Evolutionary conservation across 768 basidiomycete genomes (phyloP).

Genomic region (Exidia glandulosa): DNA sequence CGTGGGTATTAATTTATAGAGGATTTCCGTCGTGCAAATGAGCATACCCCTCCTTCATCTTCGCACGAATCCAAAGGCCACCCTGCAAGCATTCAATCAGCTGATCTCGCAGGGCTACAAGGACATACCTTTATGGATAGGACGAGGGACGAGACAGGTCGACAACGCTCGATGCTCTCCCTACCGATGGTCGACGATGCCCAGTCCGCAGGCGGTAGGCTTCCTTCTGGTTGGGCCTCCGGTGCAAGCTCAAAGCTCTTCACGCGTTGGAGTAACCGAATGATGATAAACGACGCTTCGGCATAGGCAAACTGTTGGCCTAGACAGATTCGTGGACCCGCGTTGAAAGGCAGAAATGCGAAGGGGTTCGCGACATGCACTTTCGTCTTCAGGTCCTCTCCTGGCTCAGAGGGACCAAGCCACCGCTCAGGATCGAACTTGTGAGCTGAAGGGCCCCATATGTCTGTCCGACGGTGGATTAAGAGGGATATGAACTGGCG

Average conservation of each 20-base stretch:
- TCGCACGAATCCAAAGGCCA: constrained; percentile 9
- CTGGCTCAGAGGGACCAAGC: constrained; percentile 12
- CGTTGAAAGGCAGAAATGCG: constrained; percentile 19
- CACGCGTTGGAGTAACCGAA: constrained; percentile 14
- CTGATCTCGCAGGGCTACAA: background rate
- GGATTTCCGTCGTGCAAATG: background rate
- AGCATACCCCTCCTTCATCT: background rate
- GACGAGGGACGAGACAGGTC: constrained; percentile 10
- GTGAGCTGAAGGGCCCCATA: constrained; percentile 25
- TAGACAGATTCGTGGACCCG: constrained; percentile 16
- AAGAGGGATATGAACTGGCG: constrained; percentile 11
- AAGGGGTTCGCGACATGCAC: constrained; percentile 6
- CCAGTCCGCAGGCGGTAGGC: constrained; percentile 8
- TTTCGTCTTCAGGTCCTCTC: constrained; percentile 1
- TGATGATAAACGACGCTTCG: constrained; percentile 13
- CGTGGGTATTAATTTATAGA: background rate
- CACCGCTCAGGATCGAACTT: constrained; percentile 25
- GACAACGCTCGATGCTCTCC: constrained; percentile 10
- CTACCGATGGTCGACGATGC: background rate
- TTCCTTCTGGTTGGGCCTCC: constrained; percentile 9
- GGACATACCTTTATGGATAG: constrained; percentile 9
- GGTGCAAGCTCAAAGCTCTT: constrained; percentile 8
- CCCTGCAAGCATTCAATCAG: constrained; percentile 2
- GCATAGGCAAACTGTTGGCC: constrained; percentile 15
- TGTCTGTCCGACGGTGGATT: constrained; percentile 18